A percentile compares a stretch with the other conserved stretches of the same genome.
phyloP scores from a whole-genome alignment of 2,329 filamentous ascomycete genomes.

The Hypoxylon sp. region DNA sequence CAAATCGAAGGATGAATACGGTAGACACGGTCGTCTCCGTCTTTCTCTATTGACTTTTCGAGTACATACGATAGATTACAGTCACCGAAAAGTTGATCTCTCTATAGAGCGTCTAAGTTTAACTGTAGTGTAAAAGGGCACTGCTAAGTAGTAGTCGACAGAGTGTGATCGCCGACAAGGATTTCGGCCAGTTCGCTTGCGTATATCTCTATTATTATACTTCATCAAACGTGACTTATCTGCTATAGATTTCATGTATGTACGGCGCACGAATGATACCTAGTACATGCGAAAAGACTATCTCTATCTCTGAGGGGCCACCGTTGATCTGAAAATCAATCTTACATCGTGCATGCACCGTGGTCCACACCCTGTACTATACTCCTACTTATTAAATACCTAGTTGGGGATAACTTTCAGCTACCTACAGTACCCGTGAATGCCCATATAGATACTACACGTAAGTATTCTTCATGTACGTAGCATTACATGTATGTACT shows the following conservation, averaged over 20 bases:
- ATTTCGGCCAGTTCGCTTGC: constrained; percentile 29
- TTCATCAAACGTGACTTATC: constrained; percentile 2
- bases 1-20: constrained; percentile 21
- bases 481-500: constrained; percentile 44
- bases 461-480: constrained; percentile 44
- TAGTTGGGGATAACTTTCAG: constrained; percentile 30
- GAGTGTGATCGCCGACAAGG: constrained; percentile 47
- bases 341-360: constrained; percentile 55
- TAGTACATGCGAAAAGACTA: constrained; percentile 39
- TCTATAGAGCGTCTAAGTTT: constrained; percentile 42
- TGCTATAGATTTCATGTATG: constrained; percentile 27
- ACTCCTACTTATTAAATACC: constrained; percentile 24
- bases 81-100: constrained; percentile 45
- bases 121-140: constrained; percentile 34
- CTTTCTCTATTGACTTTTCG: constrained; percentile 38
- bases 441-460: constrained; percentile 45
- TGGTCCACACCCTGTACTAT: constrained; percentile 49
- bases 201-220: constrained; percentile 36
- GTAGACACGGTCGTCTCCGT: constrained; percentile 27
- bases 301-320: constrained; percentile 45
- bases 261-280: constrained; percentile 25
- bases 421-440: constrained; percentile 42
- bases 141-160: constrained; percentile 35
- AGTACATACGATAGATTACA: constrained; percentile 9
- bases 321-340: constrained; percentile 52